Percentiles rank a stretch among this genome's conserved stretches.
Conservation (phyloP, 768 basidiomycete genomes). For the Mycena rosella region DNA sequence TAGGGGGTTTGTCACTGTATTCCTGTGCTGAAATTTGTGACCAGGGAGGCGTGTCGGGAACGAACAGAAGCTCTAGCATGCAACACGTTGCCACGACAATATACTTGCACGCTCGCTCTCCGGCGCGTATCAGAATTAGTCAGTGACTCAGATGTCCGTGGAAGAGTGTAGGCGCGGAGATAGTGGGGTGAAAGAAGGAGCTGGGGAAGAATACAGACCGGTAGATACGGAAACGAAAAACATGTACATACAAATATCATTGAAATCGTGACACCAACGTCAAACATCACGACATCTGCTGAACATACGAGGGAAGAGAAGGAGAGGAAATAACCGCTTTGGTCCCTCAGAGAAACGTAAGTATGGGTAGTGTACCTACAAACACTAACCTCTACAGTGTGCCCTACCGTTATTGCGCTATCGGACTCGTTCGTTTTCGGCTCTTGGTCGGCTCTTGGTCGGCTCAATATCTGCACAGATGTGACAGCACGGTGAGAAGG, state of each 20-base stretch:
- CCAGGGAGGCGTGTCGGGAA: constrained; percentile 6
- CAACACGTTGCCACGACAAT: background rate
- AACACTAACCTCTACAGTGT: constrained; percentile 16
- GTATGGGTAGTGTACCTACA: constrained; percentile 2
- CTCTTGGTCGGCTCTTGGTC: background rate
- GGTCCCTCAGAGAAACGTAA: constrained; percentile 12
- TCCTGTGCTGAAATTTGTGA: too few species aligned
- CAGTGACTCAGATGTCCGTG: constrained; percentile 2
- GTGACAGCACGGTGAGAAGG: constrained; percentile 13
- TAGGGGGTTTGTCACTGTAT: too few species aligned
- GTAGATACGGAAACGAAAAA: constrained; percentile 13
- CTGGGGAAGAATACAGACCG: constrained; percentile 4
- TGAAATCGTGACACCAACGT: constrained; percentile 12
- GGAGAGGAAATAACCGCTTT: background rate
- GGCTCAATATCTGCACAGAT: constrained; percentile 16
- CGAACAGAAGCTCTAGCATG: constrained; percentile 14
- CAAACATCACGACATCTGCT: constrained; percentile 9
- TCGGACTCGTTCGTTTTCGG: constrained; percentile 12
- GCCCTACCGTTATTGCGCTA: constrained; percentile 12
- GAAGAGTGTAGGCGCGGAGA: constrained; percentile 15
- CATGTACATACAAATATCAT: constrained; percentile 16
- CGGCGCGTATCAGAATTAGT: constrained; percentile 16
- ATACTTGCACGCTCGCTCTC: constrained; percentile 1
- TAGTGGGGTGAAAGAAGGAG: constrained; percentile 17
- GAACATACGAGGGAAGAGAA: constrained; percentile 9